Percentiles rank a stretch among this genome's conserved stretches.
Conservation (phyloP, 2,329 filamentous ascomycete genomes). For the Cryphonectria naterciae region DNA sequence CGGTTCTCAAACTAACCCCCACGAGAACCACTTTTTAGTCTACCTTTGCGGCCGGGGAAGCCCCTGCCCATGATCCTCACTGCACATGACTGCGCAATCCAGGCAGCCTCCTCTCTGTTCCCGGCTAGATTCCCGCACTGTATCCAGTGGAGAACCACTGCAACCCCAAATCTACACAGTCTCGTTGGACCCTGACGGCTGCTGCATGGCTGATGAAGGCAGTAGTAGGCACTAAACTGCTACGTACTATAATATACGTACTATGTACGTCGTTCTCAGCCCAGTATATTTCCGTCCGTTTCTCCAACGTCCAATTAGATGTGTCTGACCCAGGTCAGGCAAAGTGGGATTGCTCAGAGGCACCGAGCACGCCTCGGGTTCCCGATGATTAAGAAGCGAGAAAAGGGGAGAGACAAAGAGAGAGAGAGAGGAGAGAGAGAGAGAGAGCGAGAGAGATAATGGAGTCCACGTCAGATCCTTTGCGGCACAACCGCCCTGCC, state of each 20-base stretch:
- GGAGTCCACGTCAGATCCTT: conserved; percentile 17
- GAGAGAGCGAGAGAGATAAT: neutral
- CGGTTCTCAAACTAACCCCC: conserved; percentile 20
- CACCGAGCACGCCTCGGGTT: conserved; percentile 9
- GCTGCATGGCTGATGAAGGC: conserved; percentile 22
- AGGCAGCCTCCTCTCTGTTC: conserved; percentile 13
- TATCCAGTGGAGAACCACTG: conserved; percentile 13
- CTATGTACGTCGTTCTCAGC: conserved; percentile 19
- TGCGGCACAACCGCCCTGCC: neutral
- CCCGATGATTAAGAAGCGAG: conserved; percentile 5
- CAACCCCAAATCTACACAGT: conserved; percentile 13
- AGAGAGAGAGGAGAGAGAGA: neutral
- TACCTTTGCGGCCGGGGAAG: conserved; percentile 14
- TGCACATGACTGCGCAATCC: conserved; percentile 17
- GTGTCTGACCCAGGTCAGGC: conserved; percentile 10
- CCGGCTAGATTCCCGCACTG: conserved; percentile 25
- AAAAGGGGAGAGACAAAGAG: neutral
- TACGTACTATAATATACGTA: neutral
- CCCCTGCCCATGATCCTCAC: conserved; percentile 20
- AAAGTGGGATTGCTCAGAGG: conserved; percentile 7
- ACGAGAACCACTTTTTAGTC: conserved; percentile 26
- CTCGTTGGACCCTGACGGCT: neutral
- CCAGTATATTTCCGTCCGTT: conserved; percentile 1
- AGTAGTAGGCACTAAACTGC: neutral
- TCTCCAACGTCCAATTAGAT: conserved; percentile 16